phyloP scores from a whole-genome alignment of 371 early-diverging fungal species.

The Mucor velutinosus region DNA sequence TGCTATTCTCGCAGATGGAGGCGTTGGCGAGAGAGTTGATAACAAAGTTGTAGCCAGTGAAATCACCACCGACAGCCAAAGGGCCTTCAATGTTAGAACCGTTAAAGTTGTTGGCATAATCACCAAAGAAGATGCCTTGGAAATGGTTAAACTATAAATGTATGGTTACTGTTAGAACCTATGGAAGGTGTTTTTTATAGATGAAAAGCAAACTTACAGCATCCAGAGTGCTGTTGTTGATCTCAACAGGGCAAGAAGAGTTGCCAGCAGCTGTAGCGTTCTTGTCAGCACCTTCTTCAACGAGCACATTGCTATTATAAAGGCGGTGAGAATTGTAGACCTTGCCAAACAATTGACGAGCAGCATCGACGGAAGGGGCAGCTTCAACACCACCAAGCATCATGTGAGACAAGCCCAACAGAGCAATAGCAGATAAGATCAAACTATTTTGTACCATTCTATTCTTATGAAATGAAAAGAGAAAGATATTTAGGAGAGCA shows the following conservation, averaged over 20 bases:
- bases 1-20: not conserved
- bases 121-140: constrained; percentile 11
- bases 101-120: not conserved
- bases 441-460: constrained; percentile 11
- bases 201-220: not conserved
- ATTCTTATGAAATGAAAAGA: constrained; percentile 3
- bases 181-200: too few relatives aligned
- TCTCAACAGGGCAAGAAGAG: not conserved
- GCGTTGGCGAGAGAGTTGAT: not conserved
- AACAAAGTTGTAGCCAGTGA: not conserved
- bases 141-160: constrained; percentile 11
- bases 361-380: constrained; percentile 10
- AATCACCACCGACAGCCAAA: constrained; percentile 8
- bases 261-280: not conserved
- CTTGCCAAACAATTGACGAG: constrained; percentile 53
- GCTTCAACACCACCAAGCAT: constrained; percentile 6
- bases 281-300: not conserved
- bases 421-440: constrained; percentile 3
- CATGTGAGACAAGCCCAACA: constrained; percentile 2
- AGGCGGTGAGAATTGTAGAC: not conserved
- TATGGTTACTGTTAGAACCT: too few relatives aligned
- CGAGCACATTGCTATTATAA: not conserved
- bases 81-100: not conserved
- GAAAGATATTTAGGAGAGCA: not conserved
- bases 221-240: not conserved